Conservation (phyloP, 768 basidiomycete genomes). For the Fomitopsis serialis region DNA sequence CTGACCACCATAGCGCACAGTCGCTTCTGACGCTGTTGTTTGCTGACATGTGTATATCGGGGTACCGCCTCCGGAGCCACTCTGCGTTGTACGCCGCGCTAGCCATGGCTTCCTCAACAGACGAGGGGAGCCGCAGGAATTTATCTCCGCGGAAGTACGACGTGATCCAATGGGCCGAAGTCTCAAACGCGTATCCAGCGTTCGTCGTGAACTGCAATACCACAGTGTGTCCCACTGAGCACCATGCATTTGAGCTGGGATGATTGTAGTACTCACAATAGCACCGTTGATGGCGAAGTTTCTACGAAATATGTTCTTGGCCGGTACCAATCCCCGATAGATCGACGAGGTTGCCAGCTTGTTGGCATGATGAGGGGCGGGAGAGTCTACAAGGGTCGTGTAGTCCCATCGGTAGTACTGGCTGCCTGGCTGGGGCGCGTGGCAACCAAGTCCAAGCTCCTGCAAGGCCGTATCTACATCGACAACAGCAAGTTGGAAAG, state of each 20-base stretch:
- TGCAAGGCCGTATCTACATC: slow-evolving; percentile 14
- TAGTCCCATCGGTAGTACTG: slow-evolving; percentile 12
- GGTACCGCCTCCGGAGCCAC: slow-evolving; percentile 53
- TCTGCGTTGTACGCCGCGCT: slow-evolving; percentile 39
- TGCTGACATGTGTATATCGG: slow-evolving; percentile 39
- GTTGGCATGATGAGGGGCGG: slow-evolving; percentile 29
- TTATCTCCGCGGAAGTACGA: slow-evolving; percentile 52
- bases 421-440: background rate
- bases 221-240: too few species aligned
- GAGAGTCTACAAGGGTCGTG: slow-evolving; percentile 11
- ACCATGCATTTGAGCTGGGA: too few species aligned
- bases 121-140: slow-evolving; percentile 40
- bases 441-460: background rate
- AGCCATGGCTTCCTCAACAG: slow-evolving; percentile 40
- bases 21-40: slow-evolving; percentile 49
- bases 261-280: slow-evolving; percentile 35
- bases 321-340: slow-evolving; percentile 59
- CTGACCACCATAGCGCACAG: slow-evolving; percentile 47
- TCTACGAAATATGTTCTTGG: slow-evolving; percentile 45
- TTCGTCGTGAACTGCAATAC: slow-evolving; percentile 47
- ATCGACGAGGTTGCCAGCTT: slow-evolving; percentile 36
- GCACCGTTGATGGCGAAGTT: slow-evolving; percentile 67
- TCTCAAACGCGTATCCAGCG: slow-evolving; percentile 49
- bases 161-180: slow-evolving; percentile 58
- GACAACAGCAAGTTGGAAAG: too few species aligned